These are phyloP conservation scores for Colletotrichum orbiculare DNA, from an alignment of 2,329 filamentous ascomycete genomes.

Conservation along the genomic window DNA sequence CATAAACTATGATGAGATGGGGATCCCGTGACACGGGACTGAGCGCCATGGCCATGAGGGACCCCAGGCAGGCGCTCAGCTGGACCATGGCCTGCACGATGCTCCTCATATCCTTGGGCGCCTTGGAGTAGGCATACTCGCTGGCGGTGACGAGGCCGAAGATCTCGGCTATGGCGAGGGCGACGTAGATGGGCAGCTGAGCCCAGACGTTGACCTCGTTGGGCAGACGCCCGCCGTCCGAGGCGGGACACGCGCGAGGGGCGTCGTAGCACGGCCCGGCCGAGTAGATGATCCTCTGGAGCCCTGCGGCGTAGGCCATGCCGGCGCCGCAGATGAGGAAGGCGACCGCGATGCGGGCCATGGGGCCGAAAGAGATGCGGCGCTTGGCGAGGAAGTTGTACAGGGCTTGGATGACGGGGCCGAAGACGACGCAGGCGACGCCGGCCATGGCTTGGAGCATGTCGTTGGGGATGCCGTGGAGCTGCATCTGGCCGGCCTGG, in stretches of 20 bases:
- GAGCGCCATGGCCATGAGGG: slow-evolving; percentile 5
- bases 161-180: slow-evolving; percentile 53
- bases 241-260: slow-evolving; percentile 41
- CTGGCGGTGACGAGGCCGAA: slow-evolving; percentile 53
- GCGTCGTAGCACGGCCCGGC: slow-evolving; percentile 37
- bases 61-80: slow-evolving; percentile 35
- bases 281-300: slow-evolving; percentile 55
- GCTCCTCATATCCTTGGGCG: slow-evolving; percentile 52
- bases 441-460: slow-evolving; percentile 65
- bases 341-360: slow-evolving; percentile 63
- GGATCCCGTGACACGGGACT: slow-evolving; percentile 7
- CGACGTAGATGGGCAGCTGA: slow-evolving; percentile 52
- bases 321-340: slow-evolving; percentile 58
- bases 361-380: slow-evolving; percentile 61
- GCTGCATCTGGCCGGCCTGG: slow-evolving; percentile 64
- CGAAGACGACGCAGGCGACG: slow-evolving; percentile 63
- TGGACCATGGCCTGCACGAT: slow-evolving; percentile 44
- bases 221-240: slow-evolving; percentile 33
- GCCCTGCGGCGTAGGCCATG: slow-evolving; percentile 61
- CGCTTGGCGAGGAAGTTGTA: slow-evolving; percentile 60
- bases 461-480: slow-evolving; percentile 65
- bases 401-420: slow-evolving; percentile 64
- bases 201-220: slow-evolving; percentile 52
- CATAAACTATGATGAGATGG: neutral
- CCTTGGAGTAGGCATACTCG: slow-evolving; percentile 56